A percentile compares a stretch with the other conserved stretches of the same genome.
phyloP scores from a whole-genome alignment of 106 monocot species.

The Apostasia shenzhenica region DNA sequence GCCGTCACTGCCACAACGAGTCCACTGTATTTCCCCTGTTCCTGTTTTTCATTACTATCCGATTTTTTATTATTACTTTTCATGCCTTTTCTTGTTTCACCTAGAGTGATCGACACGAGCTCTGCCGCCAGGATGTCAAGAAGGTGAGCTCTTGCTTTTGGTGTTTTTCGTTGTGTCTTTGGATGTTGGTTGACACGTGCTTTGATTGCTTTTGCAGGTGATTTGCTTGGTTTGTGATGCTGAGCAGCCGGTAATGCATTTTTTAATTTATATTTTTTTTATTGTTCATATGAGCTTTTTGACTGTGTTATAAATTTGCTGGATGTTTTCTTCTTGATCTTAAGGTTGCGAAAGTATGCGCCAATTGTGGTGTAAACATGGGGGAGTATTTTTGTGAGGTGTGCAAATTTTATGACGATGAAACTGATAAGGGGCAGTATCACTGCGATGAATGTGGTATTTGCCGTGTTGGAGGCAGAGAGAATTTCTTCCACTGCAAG shows the following conservation, averaged over 20 bases:
- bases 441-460: constrained; percentile 89
- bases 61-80: neutral
- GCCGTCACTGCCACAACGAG: constrained; percentile 78
- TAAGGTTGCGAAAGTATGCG: constrained; percentile 65
- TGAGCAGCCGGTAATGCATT: constrained; percentile 50
- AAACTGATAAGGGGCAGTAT: constrained; percentile 60
- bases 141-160: constrained; percentile 20
- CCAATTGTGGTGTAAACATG: constrained; percentile 85
- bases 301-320: neutral
- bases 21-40: constrained; percentile 26
- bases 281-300: neutral
- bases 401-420: constrained; percentile 86
- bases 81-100: neutral
- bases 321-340: neutral
- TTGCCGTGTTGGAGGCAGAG: constrained; percentile 81
- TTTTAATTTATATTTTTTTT: neutral
- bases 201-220: constrained; percentile 37
- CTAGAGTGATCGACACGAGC: constrained; percentile 48
- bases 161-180: neutral
- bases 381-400: constrained; percentile 76
- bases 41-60: neutral
- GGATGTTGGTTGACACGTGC: neutral
- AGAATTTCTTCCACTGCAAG: constrained; percentile 80
- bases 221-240: constrained; percentile 77
- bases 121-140: constrained; percentile 38